These are phyloP conservation scores for Heliamphora exappendiculata DNA, from an alignment of 148 eudicot genomes.

Conservation along the genomic window DNA sequence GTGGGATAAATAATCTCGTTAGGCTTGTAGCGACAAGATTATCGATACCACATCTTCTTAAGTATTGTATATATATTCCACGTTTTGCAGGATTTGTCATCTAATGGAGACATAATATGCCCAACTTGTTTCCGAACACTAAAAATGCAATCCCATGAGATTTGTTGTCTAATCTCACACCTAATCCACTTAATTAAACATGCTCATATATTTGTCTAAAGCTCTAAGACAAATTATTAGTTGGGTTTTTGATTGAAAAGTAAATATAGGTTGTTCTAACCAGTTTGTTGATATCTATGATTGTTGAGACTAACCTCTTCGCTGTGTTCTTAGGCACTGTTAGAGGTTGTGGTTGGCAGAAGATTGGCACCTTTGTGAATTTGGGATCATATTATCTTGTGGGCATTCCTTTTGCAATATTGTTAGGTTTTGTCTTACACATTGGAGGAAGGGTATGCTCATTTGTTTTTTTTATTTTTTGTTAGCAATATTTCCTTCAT, in stretches of 20 bases:
- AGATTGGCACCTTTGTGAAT: constrained; percentile 63
- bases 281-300: not conserved
- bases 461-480: not conserved
- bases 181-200: no score
- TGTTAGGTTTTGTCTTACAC: constrained; percentile 63
- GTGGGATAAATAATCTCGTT: no score
- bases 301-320: not conserved
- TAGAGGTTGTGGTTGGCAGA: constrained; percentile 81
- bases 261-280: not conserved
- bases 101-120: no score
- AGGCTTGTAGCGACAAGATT: no score
- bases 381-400: constrained; percentile 70
- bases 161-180: no score
- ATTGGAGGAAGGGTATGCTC: constrained; percentile 57
- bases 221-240: not conserved
- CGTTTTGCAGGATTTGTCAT: no score
- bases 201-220: no score
- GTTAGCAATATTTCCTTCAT: not conserved
- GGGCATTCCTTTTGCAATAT: constrained; percentile 56
- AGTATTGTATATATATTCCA: no score
- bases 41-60: no score
- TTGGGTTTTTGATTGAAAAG: not conserved
- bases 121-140: no score
- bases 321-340: constrained; percentile 38
- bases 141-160: no score